Evolutionary conservation across 2,329 filamentous ascomycete species (phyloP).

Genomic region (Ophiostoma piceae): DNA sequence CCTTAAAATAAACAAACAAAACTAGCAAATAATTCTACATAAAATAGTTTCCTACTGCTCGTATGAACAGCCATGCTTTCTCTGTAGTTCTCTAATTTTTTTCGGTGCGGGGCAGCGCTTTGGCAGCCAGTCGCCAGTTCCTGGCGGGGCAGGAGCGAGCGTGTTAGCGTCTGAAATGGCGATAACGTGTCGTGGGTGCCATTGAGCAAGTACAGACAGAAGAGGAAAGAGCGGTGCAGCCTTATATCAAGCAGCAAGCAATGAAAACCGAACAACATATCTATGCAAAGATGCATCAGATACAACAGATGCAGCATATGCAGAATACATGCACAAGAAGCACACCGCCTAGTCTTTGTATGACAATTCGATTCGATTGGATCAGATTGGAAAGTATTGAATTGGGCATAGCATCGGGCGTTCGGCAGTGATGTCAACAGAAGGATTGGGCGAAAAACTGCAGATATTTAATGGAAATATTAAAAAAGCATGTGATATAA

Average conservation of each 20-base stretch:
- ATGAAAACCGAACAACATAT: neutral
- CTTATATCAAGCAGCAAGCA: neutral
- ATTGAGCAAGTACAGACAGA: neutral
- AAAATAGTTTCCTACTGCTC: neutral
- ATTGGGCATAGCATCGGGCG: neutral
- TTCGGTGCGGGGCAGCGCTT: constrained; percentile 20
- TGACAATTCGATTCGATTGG: neutral
- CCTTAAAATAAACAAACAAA: neutral
- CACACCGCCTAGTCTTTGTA: neutral
- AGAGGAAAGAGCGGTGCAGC: constrained; percentile 9
- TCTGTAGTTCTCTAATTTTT: constrained; percentile 10
- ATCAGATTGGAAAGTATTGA: neutral
- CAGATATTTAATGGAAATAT: neutral
- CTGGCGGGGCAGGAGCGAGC: constrained; percentile 9
- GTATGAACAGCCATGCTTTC: neutral
- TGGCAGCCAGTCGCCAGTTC: neutral
- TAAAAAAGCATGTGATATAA: neutral
- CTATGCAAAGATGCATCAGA: too few species aligned
- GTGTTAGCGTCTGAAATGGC: neutral
- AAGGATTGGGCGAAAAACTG: too few species aligned
- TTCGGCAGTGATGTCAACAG: neutral
- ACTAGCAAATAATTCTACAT: neutral
- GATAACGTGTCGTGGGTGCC: neutral
- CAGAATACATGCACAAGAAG: neutral
- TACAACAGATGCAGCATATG: neutral